Conservation (phyloP, 1,284 basidiomycete genomes). For the Sanghuangporus sanghuang region DNA sequence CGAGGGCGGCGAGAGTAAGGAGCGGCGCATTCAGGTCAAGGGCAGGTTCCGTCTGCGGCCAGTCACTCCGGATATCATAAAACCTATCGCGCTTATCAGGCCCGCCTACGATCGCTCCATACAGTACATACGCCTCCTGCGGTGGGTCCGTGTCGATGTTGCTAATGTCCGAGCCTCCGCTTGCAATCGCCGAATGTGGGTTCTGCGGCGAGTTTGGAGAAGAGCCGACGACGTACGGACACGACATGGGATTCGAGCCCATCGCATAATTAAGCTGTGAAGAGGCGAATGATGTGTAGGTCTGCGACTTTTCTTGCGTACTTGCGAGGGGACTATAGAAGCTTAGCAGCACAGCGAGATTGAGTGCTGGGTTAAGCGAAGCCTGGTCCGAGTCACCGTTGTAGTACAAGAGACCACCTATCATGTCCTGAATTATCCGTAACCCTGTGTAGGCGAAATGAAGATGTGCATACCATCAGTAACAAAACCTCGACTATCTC, state of each 20-base stretch:
- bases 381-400: constrained; percentile 74
- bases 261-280: constrained; percentile 77
- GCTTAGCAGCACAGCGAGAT: constrained; percentile 76
- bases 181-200: constrained; percentile 84
- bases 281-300: constrained; percentile 70
- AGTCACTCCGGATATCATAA: constrained; percentile 82
- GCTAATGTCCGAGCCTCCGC: constrained; percentile 59
- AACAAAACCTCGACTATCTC: constrained; percentile 44
- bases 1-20: constrained; percentile 71
- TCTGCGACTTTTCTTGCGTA: constrained; percentile 45
- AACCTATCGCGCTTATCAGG: constrained; percentile 73
- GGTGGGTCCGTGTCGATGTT: constrained; percentile 71
- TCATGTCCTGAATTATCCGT: constrained; percentile 4
- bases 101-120: constrained; percentile 86
- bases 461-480: constrained; percentile 42
- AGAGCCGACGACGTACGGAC: constrained; percentile 76
- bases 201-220: constrained; percentile 89
- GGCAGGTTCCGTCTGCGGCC: constrained; percentile 75
- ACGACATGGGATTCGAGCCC: constrained; percentile 84
- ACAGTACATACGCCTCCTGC: constrained; percentile 70
- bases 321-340: constrained; percentile 75
- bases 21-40: constrained; percentile 85
- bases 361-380: constrained; percentile 82
- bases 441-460: neutral
- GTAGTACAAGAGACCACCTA: constrained; percentile 78